Evolutionary conservation across 2,329 filamentous ascomycete genomes (phyloP).

Genomic region (Nemania sp.): DNA sequence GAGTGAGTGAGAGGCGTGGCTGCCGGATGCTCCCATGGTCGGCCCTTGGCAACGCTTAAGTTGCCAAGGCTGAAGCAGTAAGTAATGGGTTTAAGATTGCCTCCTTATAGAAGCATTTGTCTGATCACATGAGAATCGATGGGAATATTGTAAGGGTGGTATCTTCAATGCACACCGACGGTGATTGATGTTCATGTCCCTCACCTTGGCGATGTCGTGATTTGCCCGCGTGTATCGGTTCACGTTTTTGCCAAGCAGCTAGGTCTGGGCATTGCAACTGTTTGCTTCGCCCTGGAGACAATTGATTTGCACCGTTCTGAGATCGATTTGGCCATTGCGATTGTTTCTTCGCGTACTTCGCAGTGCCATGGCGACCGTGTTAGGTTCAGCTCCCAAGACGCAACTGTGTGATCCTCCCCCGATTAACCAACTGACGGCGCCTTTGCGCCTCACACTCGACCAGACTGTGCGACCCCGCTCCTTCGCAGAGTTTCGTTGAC

Average conservation of each 20-base stretch:
- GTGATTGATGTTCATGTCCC: not conserved
- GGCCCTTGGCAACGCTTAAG: slow-evolving; percentile 1
- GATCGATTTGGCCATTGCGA: too few species aligned
- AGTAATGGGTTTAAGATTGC: not conserved
- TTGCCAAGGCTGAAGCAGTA: not conserved
- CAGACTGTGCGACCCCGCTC: not conserved
- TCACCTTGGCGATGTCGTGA: slow-evolving; percentile 5
- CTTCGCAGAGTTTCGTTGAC: not conserved
- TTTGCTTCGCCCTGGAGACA: not conserved
- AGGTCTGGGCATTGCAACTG: not conserved
- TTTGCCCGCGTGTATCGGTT: not conserved
- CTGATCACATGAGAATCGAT: slow-evolving; percentile 18
- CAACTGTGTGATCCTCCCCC: too few species aligned
- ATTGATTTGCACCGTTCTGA: not conserved
- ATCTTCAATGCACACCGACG: slow-evolving; percentile 11
- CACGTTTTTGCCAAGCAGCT: not conserved
- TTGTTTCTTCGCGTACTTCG: too few species aligned
- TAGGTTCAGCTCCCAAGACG: not conserved
- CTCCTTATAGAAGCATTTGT: not conserved
- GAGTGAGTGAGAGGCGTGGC: slow-evolving; percentile 1
- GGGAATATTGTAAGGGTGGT: slow-evolving; percentile 18
- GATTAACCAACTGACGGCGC: not conserved
- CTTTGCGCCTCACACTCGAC: not conserved
- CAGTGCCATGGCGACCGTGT: not conserved
- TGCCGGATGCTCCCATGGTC: slow-evolving; percentile 12